Evolutionary conservation across 331 rosid genomes (phyloP).

Genomic region (Acacia concinna): DNA sequence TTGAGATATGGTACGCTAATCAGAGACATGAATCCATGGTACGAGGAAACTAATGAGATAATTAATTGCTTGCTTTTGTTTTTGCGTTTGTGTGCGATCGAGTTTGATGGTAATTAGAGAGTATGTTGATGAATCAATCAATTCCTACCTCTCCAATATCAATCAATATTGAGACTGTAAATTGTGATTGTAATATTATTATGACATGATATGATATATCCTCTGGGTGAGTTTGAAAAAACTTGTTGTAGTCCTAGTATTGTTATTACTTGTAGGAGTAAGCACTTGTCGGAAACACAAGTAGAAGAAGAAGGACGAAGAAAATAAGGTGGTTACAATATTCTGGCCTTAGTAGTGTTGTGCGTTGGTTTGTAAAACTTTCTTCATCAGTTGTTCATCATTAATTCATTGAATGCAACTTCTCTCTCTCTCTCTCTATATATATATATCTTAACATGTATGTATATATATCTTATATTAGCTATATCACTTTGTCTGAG

Average conservation of each 20-base stretch:
- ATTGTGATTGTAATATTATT: constrained; percentile 3
- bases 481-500: neutral
- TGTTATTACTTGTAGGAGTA: neutral
- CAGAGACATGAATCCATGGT: neutral
- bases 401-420: constrained; percentile 3
- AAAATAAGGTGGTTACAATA: neutral
- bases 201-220: neutral
- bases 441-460: neutral
- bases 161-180: constrained; percentile 32
- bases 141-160: neutral
- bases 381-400: neutral
- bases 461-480: neutral
- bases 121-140: constrained; percentile 7
- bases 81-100: constrained; percentile 34
- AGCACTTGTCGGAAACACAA: neutral
- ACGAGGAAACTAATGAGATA: neutral
- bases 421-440: neutral
- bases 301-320: neutral
- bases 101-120: constrained; percentile 12
- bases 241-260: neutral
- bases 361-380: neutral
- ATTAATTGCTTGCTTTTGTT: constrained; percentile 3
- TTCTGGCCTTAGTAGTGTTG: neutral
- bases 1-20: neutral
- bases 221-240: neutral